A percentile compares a stretch with the other conserved stretches of the same genome.
phyloP scores from a whole-genome alignment of 73 alveolate genomes.

The Paramecium tetraurelia region DNA sequence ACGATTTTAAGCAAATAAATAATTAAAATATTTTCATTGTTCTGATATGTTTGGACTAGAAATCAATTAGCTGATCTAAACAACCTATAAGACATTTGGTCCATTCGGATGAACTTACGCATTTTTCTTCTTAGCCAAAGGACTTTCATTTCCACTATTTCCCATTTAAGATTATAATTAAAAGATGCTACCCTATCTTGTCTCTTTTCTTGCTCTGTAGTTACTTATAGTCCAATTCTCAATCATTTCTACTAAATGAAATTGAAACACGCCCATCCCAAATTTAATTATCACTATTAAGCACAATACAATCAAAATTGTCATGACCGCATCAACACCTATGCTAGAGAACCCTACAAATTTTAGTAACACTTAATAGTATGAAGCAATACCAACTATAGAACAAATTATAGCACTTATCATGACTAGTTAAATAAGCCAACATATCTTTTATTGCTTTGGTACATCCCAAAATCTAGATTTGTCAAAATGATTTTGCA shows the following conservation, averaged over 20 bases:
- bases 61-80: not conserved
- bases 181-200: not conserved
- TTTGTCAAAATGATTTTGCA: not conserved
- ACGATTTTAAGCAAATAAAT: not conserved
- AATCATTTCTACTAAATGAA: constrained; percentile 3
- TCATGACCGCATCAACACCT: not conserved
- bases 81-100: not conserved
- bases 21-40: not conserved
- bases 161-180: not conserved
- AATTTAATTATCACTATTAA: not conserved
- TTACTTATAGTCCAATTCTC: not conserved
- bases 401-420: not conserved
- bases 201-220: not conserved
- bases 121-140: not conserved
- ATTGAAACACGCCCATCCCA: not conserved
- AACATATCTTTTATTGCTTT: not conserved
- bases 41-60: not conserved
- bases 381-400: not conserved
- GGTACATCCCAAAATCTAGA: not conserved
- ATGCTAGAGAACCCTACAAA: not conserved
- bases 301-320: not conserved
- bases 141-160: not conserved
- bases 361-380: not conserved
- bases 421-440: not conserved
- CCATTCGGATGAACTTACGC: not conserved